Evolutionary conservation across 768 basidiomycete genomes (phyloP).

Genomic region (Antrodiella citrinella): DNA sequence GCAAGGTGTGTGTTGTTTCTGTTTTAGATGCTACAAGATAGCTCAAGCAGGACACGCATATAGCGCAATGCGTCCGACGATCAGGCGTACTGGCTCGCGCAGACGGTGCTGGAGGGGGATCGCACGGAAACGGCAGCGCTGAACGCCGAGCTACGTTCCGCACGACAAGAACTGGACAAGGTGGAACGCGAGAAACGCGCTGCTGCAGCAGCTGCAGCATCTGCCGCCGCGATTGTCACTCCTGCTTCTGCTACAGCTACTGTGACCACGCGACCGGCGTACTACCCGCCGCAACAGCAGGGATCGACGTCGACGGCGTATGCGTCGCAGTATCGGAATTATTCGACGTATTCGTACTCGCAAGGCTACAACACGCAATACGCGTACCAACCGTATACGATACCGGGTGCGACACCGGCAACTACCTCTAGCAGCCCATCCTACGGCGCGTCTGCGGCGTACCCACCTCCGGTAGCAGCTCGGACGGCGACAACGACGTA

Average conservation of each 20-base stretch:
- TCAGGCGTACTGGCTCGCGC: conserved; percentile 57
- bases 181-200: conserved; percentile 63
- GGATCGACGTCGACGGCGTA: conserved; percentile 25
- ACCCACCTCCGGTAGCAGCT: conserved; percentile 27
- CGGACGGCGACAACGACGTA: conserved; percentile 4
- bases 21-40: no score
- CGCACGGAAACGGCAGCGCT: conserved; percentile 51
- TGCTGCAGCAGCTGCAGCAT: conserved; percentile 16
- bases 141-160: conserved; percentile 51
- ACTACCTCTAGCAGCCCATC: background rate
- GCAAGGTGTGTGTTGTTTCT: conserved; percentile 38
- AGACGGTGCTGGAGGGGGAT: conserved; percentile 58
- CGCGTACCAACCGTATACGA: conserved; percentile 14
- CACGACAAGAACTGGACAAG: conserved; percentile 57
- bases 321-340: conserved; percentile 18
- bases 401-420: background rate
- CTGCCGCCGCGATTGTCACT: conserved; percentile 8
- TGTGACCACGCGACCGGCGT: conserved; percentile 9
- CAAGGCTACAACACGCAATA: conserved; percentile 18
- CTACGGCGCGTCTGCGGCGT: conserved; percentile 22
- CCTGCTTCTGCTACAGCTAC: conserved; percentile 1
- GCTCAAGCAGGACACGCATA: background rate
- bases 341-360: conserved; percentile 18
- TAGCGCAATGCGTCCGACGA: conserved; percentile 56
- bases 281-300: conserved; percentile 22